Evolutionary conservation across 1,284 basidiomycete species (phyloP).

Genomic region (Boletellus deceptivus): DNA sequence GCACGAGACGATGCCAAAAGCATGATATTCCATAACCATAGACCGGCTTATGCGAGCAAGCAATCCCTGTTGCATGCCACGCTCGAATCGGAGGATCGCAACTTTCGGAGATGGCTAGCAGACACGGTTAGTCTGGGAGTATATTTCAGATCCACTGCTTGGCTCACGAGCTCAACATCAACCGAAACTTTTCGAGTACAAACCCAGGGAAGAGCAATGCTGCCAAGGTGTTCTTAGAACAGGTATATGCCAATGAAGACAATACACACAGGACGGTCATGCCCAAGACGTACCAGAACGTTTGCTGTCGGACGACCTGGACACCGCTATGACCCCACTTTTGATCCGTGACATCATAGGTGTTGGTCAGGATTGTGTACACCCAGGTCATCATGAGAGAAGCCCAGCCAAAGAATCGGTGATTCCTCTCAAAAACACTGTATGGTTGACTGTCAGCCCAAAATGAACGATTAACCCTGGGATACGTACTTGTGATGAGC

Average conservation of each 20-base stretch:
- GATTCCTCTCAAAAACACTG: slow-evolving; percentile 71
- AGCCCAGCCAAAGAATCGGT: slow-evolving; percentile 75
- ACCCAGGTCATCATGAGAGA: slow-evolving; percentile 61
- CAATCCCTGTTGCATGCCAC: slow-evolving; percentile 64
- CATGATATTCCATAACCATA: slow-evolving; percentile 60
- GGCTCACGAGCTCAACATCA: slow-evolving; percentile 68
- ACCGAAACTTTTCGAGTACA: slow-evolving; percentile 71
- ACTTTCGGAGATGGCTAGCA: slow-evolving; percentile 59
- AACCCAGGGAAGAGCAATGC: slow-evolving; percentile 72
- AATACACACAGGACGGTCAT: slow-evolving; percentile 68
- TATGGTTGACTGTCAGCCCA: slow-evolving; percentile 7
- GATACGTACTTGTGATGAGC: slow-evolving; percentile 68
- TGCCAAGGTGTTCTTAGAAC: slow-evolving; percentile 29
- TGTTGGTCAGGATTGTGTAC: slow-evolving; percentile 65
- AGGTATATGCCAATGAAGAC: background rate
- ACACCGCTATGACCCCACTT: slow-evolving; percentile 55
- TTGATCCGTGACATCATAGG: slow-evolving; percentile 50
- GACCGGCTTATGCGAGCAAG: slow-evolving; percentile 56
- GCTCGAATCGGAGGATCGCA: slow-evolving; percentile 55
- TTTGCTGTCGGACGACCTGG: slow-evolving; percentile 61
- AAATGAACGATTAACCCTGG: background rate
- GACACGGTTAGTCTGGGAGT: slow-evolving; percentile 5
- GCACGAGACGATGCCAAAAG: slow-evolving; percentile 59
- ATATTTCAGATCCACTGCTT: background rate
- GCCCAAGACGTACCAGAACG: slow-evolving; percentile 71